Evolutionary conservation across 2,329 filamentous ascomycete species (phyloP).

Genomic region (Metarhizium album): DNA sequence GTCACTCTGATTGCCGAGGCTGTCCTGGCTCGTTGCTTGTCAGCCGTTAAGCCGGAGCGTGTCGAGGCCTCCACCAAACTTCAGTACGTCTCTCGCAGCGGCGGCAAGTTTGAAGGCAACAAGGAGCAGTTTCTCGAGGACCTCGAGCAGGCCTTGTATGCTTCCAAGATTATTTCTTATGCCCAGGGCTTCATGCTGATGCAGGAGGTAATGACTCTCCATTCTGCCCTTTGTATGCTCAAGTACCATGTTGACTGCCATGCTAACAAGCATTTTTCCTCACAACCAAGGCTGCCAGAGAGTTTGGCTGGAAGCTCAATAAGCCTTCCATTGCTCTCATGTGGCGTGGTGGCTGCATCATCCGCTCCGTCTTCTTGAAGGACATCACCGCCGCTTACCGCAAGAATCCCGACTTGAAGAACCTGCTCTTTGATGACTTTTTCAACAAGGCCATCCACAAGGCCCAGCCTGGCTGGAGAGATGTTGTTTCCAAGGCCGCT

Average conservation of each 20-base stretch:
- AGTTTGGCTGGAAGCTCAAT: conserved; percentile 98
- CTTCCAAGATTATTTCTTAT: conserved; percentile 99
- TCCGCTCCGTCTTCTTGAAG: conserved; percentile 99
- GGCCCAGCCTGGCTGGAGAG: conserved; percentile 86
- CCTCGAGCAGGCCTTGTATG: conserved; percentile 97
- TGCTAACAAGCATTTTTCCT: background rate
- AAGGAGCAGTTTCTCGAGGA: conserved; percentile 90
- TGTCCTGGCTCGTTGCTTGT: conserved; percentile 90
- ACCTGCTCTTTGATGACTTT: conserved; percentile 97
- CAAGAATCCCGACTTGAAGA: conserved; percentile 87
- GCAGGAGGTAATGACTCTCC: conserved; percentile 63
- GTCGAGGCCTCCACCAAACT: conserved; percentile 69
- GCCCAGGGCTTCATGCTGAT: conserved; percentile 99
- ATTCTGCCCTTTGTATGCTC: background rate
- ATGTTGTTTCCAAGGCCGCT: conserved; percentile 83
- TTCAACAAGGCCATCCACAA: conserved; percentile 99
- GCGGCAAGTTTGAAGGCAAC: conserved; percentile 73
- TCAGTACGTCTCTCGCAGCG: conserved; percentile 56
- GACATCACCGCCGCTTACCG: conserved; percentile 98
- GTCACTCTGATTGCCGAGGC: conserved; percentile 97
- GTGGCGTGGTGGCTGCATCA: conserved; percentile 99
- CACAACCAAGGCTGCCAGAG: conserved; percentile 67
- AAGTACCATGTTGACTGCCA: background rate
- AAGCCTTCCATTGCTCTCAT: conserved; percentile 99
- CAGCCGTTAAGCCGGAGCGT: conserved; percentile 90